Base-by-base conservation (phyloP, 75 land plant genomes). In the Cryptomeria japonica region DNA sequence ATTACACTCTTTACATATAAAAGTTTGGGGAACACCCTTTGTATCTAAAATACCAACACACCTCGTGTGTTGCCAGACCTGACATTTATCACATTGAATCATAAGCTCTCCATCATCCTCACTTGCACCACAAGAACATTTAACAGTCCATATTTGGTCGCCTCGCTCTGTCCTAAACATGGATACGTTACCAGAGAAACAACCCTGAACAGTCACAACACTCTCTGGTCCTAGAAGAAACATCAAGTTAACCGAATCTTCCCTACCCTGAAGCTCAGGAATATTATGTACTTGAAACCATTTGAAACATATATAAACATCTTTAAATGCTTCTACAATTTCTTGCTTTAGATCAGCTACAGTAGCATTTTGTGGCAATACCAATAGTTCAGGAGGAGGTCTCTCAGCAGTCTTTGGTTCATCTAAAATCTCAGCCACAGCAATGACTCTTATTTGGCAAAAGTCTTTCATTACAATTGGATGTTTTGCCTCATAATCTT, bases 31-130 rank as follows among this genome's bases (percentile, higher is more conserved):
- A 3, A 93, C 93, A 18, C 90, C 93, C 32, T 95, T 96, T 6
- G 83, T 49, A 86, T 94, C 96, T 32, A 83, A 80, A 39, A 96
- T 93, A 1, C 93, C 95, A 4, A 90, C 94, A 86, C 99, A 98
- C 86, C 99, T 92, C 0, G 99, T 97, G 84, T 98, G 99, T 88
- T 93, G 96, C 99, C 99, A 98, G 9, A 96, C 93, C 15, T 95
- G 95, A 86, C 99, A 98, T 0, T 87, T 42, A 90, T 98, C 99
- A 86, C 99, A 98, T 5, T 96, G 96, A 79, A 96, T 76, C 99
- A 98, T 98, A 85, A 96, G 89, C 87, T 98, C 99, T 18, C 99
- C 99, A 86, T 98, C 99, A 77, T 98, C 99, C 85, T 95, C 99
- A 88, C 90, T 93, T 2, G 99, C 95, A 0, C 98, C 97, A 86